Percentiles rank a stretch among this genome's conserved stretches.
Conservation (phyloP, 2,329 filamentous ascomycete species). For the Cyclaneusma minus region DNA sequence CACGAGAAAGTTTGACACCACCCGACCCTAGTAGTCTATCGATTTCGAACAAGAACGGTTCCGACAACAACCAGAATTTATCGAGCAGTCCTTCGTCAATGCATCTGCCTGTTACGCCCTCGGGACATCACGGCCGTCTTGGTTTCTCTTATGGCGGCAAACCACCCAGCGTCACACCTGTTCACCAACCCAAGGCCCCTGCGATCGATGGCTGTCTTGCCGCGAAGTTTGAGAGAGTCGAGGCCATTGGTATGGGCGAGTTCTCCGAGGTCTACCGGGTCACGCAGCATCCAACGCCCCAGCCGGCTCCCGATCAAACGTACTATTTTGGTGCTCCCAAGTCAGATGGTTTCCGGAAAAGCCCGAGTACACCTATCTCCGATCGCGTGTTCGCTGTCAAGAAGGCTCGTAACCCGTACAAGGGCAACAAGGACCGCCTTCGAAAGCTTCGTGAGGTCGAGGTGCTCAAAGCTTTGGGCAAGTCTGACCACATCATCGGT, state of each 20-base stretch:
- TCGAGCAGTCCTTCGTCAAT: slow-evolving; percentile 24
- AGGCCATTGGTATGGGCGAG: slow-evolving; percentile 71
- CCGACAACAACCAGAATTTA: slow-evolving; percentile 11
- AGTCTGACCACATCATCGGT: slow-evolving; percentile 72
- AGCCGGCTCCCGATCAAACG: slow-evolving; percentile 25
- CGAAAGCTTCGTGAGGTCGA: slow-evolving; percentile 72
- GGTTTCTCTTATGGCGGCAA: slow-evolving; percentile 37
- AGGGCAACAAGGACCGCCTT: slow-evolving; percentile 66
- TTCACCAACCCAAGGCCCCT: slow-evolving; percentile 52
- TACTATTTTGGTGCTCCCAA: slow-evolving; percentile 22
- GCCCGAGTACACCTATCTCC: slow-evolving; percentile 36
- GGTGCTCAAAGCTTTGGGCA: slow-evolving; percentile 59
- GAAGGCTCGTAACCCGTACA: slow-evolving; percentile 70
- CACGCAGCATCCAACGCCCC: slow-evolving; percentile 25
- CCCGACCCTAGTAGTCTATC: slow-evolving; percentile 72
- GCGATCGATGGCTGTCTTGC: slow-evolving; percentile 63
- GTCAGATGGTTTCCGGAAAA: slow-evolving; percentile 29
- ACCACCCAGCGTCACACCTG: slow-evolving; percentile 48
- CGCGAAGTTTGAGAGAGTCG: slow-evolving; percentile 66
- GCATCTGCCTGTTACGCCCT: slow-evolving; percentile 70
- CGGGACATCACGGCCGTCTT: slow-evolving; percentile 38
- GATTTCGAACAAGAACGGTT: slow-evolving; percentile 48
- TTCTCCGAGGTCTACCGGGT: slow-evolving; percentile 90
- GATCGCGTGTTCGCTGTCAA: slow-evolving; percentile 77
- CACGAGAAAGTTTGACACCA: slow-evolving; percentile 56